Evolutionary conservation across 2,329 filamentous ascomycete species (phyloP).

Genomic region (Monosporascus sp.): DNA sequence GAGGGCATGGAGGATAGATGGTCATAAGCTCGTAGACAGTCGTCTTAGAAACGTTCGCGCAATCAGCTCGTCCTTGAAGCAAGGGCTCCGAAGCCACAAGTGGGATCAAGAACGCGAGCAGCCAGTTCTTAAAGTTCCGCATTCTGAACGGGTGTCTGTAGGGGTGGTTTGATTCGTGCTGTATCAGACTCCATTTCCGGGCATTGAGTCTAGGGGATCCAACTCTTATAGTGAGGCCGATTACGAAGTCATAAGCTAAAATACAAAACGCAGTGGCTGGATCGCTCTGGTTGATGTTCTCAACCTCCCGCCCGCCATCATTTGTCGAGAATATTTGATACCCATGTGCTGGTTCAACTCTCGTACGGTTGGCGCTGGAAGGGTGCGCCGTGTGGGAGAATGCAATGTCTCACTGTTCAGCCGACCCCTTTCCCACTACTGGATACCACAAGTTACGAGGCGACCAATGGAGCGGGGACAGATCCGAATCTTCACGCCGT

Average conservation of each 20-base stretch:
- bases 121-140: slow-evolving; percentile 12
- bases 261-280: not conserved
- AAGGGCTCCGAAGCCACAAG: slow-evolving; percentile 11
- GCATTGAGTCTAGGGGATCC: not conserved
- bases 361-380: not conserved
- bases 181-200: not conserved
- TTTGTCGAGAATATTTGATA: not conserved
- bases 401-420: not conserved
- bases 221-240: not conserved
- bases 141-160: slow-evolving; percentile 7
- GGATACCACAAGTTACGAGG: too few species aligned
- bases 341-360: not conserved
- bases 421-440: too few species aligned
- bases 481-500: too few species aligned
- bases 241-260: not conserved
- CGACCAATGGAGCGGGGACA: too few species aligned
- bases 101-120: slow-evolving; percentile 12
- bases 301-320: not conserved
- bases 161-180: not conserved
- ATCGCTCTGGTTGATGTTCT: not conserved
- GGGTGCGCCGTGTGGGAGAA: not conserved
- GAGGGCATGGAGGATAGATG: slow-evolving; percentile 16
- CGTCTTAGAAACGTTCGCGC: slow-evolving; percentile 14
- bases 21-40: slow-evolving; percentile 22
- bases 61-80: slow-evolving; percentile 11